Conservation (phyloP, 768 basidiomycete species). For the Suillus decipiens region DNA sequence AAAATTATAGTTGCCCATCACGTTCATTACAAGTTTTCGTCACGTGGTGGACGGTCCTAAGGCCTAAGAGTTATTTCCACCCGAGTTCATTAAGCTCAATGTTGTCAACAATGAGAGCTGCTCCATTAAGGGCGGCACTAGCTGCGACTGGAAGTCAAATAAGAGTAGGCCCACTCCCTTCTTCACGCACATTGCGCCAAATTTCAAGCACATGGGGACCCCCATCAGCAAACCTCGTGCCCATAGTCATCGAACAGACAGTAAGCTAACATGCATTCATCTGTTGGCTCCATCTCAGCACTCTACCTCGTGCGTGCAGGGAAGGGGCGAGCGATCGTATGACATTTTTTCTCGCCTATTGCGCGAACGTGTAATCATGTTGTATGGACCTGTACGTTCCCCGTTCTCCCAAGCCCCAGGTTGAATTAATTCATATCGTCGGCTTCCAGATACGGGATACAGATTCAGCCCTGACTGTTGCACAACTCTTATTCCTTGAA, state of each 20-base stretch:
- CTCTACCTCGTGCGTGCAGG: conserved; percentile 41
- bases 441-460: conserved; percentile 76
- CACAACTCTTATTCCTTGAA: conserved; percentile 93
- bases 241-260: conserved; percentile 93
- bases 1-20: conserved; percentile 22
- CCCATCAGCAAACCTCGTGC: conserved; percentile 70
- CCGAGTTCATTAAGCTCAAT: neutral
- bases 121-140: neutral
- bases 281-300: conserved; percentile 17
- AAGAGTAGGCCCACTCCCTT: conserved; percentile 15
- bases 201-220: conserved; percentile 46
- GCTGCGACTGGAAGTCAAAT: conserved; percentile 20
- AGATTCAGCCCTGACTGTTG: conserved; percentile 86
- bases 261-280: conserved; percentile 41
- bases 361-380: conserved; percentile 92
- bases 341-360: conserved; percentile 95
- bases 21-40: conserved; percentile 21
- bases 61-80: neutral
- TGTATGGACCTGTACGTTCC: conserved; percentile 81
- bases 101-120: neutral
- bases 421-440: conserved; percentile 17
- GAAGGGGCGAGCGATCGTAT: conserved; percentile 86
- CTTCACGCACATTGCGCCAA: conserved; percentile 54
- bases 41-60: conserved; percentile 13
- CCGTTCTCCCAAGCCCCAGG: conserved; percentile 13